A percentile compares a stretch with the other conserved stretches of the same genome.
phyloP scores from a whole-genome alignment of 768 basidiomycete genomes.

The Collybia mongolica region DNA sequence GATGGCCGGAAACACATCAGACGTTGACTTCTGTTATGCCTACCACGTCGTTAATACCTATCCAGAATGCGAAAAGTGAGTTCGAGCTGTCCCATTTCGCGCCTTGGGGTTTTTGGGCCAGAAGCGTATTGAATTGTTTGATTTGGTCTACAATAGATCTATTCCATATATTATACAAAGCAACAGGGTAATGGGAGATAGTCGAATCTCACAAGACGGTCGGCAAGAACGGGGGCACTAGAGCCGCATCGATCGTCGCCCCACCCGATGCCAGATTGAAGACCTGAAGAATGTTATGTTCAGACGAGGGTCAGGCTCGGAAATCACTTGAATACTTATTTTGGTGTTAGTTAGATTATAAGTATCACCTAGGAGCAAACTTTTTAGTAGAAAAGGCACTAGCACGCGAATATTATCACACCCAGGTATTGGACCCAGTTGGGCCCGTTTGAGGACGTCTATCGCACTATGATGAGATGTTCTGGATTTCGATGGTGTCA shows the following conservation, averaged over 20 bases:
- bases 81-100: conserved; percentile 53
- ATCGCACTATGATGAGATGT: neutral
- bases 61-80: conserved; percentile 61
- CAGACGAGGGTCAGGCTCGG: neutral
- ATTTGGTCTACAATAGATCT: conserved; percentile 59
- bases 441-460: conserved; percentile 62
- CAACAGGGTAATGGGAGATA: neutral
- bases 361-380: conserved; percentile 33
- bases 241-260: conserved; percentile 53
- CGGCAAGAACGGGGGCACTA: conserved; percentile 49
- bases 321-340: conserved; percentile 22
- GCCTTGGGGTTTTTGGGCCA: conserved; percentile 39
- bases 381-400: neutral
- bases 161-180: neutral
- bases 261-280: conserved; percentile 58
- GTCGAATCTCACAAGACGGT: conserved; percentile 35
- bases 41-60: conserved; percentile 66
- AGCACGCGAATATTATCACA: conserved; percentile 17
- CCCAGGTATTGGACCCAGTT: conserved; percentile 61
- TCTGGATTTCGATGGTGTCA: neutral
- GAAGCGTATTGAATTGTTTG: conserved; percentile 44
- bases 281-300: conserved; percentile 19
- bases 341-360: conserved; percentile 57
- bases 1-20: no score
- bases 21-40: conserved; percentile 10